Evolutionary conservation across 208 protist species (phyloP).

Genomic region (Trypanosomatidae sp.): DNA sequence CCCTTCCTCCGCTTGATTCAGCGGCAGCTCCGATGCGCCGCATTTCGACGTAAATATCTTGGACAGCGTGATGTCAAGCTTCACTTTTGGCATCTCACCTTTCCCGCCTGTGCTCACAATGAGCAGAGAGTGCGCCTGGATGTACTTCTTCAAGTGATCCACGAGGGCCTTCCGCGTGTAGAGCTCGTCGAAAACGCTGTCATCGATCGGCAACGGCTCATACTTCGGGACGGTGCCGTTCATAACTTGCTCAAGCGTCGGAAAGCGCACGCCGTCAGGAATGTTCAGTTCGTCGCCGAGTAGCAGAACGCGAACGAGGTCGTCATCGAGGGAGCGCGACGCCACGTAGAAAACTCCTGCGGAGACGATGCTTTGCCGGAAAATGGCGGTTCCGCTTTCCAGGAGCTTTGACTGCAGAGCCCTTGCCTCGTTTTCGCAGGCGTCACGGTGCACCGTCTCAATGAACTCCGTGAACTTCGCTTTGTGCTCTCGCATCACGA

Average conservation of each 20-base stretch:
- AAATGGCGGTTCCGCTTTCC: slow-evolving; percentile 31
- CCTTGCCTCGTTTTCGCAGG: slow-evolving; percentile 33
- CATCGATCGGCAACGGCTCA: slow-evolving; percentile 1
- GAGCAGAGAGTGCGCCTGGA: slow-evolving; percentile 33
- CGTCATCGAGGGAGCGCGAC: slow-evolving; percentile 14
- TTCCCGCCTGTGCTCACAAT: slow-evolving; percentile 17
- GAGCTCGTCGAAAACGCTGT: slow-evolving; percentile 29
- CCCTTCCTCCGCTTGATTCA: slow-evolving; percentile 36
- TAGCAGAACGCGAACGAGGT: slow-evolving; percentile 17
- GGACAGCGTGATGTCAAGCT: slow-evolving; percentile 37
- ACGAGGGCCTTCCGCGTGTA: slow-evolving; percentile 45
- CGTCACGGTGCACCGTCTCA: slow-evolving; percentile 33
- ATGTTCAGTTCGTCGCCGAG: slow-evolving; percentile 22
- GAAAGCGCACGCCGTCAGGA: slow-evolving; percentile 12
- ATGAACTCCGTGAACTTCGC: slow-evolving; percentile 42
- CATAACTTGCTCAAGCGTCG: slow-evolving; percentile 22
- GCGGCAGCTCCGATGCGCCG: slow-evolving; percentile 25
- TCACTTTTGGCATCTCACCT: slow-evolving; percentile 36
- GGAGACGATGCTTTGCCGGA: slow-evolving; percentile 52
- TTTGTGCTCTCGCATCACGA: slow-evolving; percentile 42
- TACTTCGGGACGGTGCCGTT: slow-evolving; percentile 9
- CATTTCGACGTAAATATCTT: slow-evolving; percentile 17
- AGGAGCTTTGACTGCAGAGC: slow-evolving; percentile 37
- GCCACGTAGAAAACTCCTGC: slow-evolving; percentile 24
- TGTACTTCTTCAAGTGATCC: slow-evolving; percentile 57